A percentile compares a stretch with the other conserved stretches of the same genome.
These are phyloP conservation scores for Candida alai DNA, from an alignment of 805 yeast species.

Conservation along the genomic window DNA sequence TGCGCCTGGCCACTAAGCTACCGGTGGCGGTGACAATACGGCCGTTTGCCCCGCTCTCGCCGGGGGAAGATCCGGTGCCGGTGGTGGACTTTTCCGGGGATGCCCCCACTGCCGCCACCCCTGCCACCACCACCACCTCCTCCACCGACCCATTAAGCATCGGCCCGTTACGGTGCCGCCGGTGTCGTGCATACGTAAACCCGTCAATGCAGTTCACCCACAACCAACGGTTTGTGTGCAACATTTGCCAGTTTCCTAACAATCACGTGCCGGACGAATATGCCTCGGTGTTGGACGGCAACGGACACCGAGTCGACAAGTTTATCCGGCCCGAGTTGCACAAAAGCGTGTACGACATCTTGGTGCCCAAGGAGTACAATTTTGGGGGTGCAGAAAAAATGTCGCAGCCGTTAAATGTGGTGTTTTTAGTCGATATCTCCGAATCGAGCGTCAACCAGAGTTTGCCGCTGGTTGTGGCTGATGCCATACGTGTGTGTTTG, in stretches of 20 bases:
- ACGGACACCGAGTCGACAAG: conserved; percentile 62
- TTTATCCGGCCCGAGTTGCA: conserved; percentile 69
- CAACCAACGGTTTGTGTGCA: conserved; percentile 70
- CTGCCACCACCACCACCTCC: conserved; percentile 21
- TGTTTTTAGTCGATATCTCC: conserved; percentile 70
- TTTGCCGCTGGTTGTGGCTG: conserved; percentile 60
- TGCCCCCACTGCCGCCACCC: neutral
- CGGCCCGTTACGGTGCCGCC: conserved; percentile 84
- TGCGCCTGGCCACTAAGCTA: conserved; percentile 64
- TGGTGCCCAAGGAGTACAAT: conserved; percentile 74
- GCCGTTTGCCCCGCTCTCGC: conserved; percentile 71
- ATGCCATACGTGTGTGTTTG: conserved; percentile 61
- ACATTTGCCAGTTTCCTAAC: conserved; percentile 74
- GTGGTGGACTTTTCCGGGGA: conserved; percentile 51
- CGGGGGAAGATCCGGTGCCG: conserved; percentile 58
- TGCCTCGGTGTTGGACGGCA: conserved; percentile 54
- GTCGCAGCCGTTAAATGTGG: conserved; percentile 56
- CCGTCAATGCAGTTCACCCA: conserved; percentile 70
- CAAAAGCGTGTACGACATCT: conserved; percentile 79
- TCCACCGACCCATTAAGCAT: conserved; percentile 23
- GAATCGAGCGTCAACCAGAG: conserved; percentile 56
- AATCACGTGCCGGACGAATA: conserved; percentile 68
- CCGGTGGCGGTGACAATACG: conserved; percentile 80
- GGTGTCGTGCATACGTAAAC: conserved; percentile 89
- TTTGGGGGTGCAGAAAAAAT: conserved; percentile 29